Conservation (phyloP, 169 alveolate genomes). For the Plasmodium adleri region DNA sequence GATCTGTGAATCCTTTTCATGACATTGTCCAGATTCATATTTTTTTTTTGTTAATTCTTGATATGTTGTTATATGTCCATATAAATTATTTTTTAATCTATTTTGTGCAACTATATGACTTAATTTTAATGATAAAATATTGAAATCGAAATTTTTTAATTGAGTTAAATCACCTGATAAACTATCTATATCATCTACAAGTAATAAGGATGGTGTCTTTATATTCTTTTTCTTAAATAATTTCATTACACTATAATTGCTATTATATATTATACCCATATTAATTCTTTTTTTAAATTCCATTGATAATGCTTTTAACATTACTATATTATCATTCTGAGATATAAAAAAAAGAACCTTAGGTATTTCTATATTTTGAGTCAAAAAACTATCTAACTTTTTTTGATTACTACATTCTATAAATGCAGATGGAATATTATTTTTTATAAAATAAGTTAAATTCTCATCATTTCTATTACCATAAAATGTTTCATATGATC, state of each 20-base stretch:
- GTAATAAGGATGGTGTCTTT: slow-evolving; percentile 73
- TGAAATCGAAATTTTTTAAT: slow-evolving; percentile 58
- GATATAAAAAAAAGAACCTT: slow-evolving; percentile 81
- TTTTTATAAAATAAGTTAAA: slow-evolving; percentile 57
- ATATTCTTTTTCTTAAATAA: slow-evolving; percentile 70
- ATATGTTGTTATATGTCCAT: slow-evolving; percentile 74
- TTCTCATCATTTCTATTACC: slow-evolving; percentile 70
- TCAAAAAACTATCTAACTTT: slow-evolving; percentile 59
- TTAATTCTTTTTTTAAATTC: slow-evolving; percentile 77
- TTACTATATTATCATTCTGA: slow-evolving; percentile 75
- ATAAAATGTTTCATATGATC: slow-evolving; percentile 71
- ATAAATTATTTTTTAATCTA: slow-evolving; percentile 62
- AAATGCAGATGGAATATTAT: slow-evolving; percentile 64
- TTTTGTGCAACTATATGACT: slow-evolving; percentile 72
- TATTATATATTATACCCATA: slow-evolving; percentile 79
- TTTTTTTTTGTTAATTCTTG: slow-evolving; percentile 78
- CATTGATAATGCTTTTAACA: slow-evolving; percentile 81
- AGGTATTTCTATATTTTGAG: slow-evolving; percentile 55
- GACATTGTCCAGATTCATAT: slow-evolving; percentile 83
- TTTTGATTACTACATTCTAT: slow-evolving; percentile 30
- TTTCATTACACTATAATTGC: slow-evolving; percentile 72
- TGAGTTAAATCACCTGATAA: slow-evolving; percentile 62
- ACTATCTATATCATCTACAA: slow-evolving; percentile 78
- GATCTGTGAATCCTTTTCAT: slow-evolving; percentile 81
- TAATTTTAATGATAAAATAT: slow-evolving; percentile 56